Evolutionary conservation across 139 green algal species (phyloP), one percentile per base, ranked within the genome.

Genomic region (Chlamydomonas schloesseri): DNA sequence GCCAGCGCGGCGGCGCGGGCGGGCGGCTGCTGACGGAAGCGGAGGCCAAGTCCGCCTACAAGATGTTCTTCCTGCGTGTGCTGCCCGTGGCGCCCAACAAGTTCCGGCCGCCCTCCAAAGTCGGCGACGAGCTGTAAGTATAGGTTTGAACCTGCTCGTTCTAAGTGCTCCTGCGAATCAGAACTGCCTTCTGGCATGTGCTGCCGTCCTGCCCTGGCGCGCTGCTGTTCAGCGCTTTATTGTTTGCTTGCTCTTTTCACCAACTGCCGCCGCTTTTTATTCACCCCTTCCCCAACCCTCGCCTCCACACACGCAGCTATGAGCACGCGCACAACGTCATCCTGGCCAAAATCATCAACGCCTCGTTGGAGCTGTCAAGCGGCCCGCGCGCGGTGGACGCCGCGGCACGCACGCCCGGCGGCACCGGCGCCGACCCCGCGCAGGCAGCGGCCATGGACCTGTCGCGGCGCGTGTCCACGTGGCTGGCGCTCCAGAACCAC

Each of bases 261-360:
- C n/a, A n/a, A n/a, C n/a, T n/a, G n/a, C n/a, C n/a, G n/a, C n/a
- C n/a, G n/a, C n/a, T n/a, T n/a, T n/a, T n/a, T n/a, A n/a, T n/a
- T 50, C 42, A 50, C 42, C 8, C 42, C 42, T 50, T 50, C 42
- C 42, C 42, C 5, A 50, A 13, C 42, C 42, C 42, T 50, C 6
- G 6, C 42, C 8, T 5, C 42, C 42, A 8, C 8, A 8, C 8
- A 13, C 50, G 69, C 90, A 95, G 93, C 55, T 98, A 96, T 71
- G 97, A 99, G 91, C 97, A 99, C 91, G 91, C 95, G 6, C 96
- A 99, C 84, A 99, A 99, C 89, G 89, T 95, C 69, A 80, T 89
- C 29, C 88, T 98, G 18, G 71, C 78, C 15, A 88, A 92, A 42
- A 94, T 98, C 77, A 90, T 99, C 23, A 94, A 94, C 36, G 81